Conservation (phyloP, 805 yeast genomes). For the Ogataea nonfermentans region DNA sequence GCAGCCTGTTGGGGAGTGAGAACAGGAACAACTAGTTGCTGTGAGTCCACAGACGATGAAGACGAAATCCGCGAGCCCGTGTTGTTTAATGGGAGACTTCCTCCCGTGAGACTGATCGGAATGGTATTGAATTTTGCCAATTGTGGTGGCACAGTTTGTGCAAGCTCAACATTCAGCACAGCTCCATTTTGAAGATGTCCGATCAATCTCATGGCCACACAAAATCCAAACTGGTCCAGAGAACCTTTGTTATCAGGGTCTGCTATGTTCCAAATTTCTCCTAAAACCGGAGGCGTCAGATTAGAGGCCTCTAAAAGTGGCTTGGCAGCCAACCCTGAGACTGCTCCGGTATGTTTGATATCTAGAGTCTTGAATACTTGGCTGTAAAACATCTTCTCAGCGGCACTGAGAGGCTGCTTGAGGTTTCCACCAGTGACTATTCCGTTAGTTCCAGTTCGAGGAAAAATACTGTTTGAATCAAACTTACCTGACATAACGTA, state of each 20-base stretch:
- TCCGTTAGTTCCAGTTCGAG: not conserved
- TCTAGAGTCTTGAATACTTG: conserved; percentile 78
- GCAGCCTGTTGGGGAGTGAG: conserved; percentile 57
- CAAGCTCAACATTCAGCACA: conserved; percentile 50
- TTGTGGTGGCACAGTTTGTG: conserved; percentile 51
- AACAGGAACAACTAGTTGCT: conserved; percentile 43
- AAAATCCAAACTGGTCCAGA: conserved; percentile 75
- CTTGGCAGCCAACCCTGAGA: conserved; percentile 86
- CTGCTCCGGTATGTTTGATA: conserved; percentile 70
- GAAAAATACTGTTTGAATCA: too few relatives aligned
- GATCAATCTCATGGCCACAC: conserved; percentile 82
- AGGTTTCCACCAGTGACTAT: conserved; percentile 20
- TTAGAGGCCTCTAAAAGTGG: conserved; percentile 84
- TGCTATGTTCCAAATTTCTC: conserved; percentile 94
- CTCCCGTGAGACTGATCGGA: conserved; percentile 36
- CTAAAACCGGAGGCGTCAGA: conserved; percentile 69
- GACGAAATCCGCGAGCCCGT: conserved; percentile 37
- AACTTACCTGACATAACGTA: conserved; percentile 18
- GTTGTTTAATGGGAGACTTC: conserved; percentile 24
- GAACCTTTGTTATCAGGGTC: conserved; percentile 87
- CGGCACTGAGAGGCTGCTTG: conserved; percentile 51
- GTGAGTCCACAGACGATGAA: conserved; percentile 30
- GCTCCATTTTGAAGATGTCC: conserved; percentile 82
- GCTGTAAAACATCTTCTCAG: conserved; percentile 74
- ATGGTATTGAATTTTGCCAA: conserved; percentile 55